Base-by-base conservation (phyloP, 192 early-diverging fungal genomes). In the Backusella tuberculispora region DNA sequence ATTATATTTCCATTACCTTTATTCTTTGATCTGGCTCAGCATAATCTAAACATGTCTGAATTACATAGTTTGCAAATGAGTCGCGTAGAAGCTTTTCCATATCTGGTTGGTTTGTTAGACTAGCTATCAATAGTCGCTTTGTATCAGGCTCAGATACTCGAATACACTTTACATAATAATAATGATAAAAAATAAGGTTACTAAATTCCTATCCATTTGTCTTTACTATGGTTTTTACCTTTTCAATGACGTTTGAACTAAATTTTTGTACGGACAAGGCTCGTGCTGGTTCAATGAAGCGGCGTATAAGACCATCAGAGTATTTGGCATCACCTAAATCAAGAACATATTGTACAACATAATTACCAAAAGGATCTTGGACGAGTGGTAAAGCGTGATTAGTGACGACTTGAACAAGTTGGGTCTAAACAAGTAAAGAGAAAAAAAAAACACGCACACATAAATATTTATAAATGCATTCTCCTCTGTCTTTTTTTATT, bases 241-340 rank as follows among this genome's bases (percentile, higher is more conserved):
- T 96, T 81, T 96, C 95, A 79, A 96, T 94, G 43, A 95, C 95
- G 77, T 96, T 96, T 48, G 93, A 95, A 74, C 92, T 94, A 76
- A 95, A 95, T 80, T 96, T 96, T 85, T 96, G 95, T 44, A 94
- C 88, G 14, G 94, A 95, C 26, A 96, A 80, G 9, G 81, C 80
- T 73, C 90, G 92, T 34, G 95, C 90, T 77, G 91, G 87, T 29
- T 88, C 91, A 63, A 94, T 85, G 78, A 96, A 94, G 41, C 88
- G 87, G 13, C 84, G 83, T 72, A 95, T 90, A 45, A 96, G 77
- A 6, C 86, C 78, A 77, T 95, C 92, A 14, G 90, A 87, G 66
- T 88, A 95, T 7, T 83, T 85, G 13, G 80, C 74, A 44, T 94
- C 87, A 5, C 85, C 85, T 42, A 96, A 82, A 67, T 96, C 95